Conservation (phyloP, 1,139 yeast species). For the Diutina pseudorugosa region DNA sequence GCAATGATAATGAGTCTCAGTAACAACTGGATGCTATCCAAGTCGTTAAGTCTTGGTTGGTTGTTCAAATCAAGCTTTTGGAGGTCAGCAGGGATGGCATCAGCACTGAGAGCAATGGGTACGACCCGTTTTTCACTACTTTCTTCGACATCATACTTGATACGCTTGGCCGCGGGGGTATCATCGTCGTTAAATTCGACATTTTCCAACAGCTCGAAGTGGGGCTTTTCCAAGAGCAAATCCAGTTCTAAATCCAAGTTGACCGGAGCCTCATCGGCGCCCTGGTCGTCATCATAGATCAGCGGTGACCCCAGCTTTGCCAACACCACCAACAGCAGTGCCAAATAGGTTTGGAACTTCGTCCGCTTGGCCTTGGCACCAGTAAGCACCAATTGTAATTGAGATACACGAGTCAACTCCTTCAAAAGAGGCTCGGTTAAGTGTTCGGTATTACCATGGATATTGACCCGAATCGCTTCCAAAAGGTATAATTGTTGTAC, state of each 20-base stretch:
- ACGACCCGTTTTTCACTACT: slow-evolving; percentile 28
- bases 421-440: slow-evolving; percentile 37
- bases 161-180: slow-evolving; percentile 21
- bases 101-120: slow-evolving; percentile 50
- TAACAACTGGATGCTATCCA: slow-evolving; percentile 64
- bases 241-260: slow-evolving; percentile 63
- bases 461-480: slow-evolving; percentile 54
- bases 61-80: slow-evolving; percentile 61
- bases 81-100: slow-evolving; percentile 50
- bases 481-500: slow-evolving; percentile 39
- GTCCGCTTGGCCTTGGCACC: slow-evolving; percentile 89
- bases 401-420: slow-evolving; percentile 45
- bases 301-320: slow-evolving; percentile 37
- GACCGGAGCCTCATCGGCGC: slow-evolving; percentile 28
- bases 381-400: slow-evolving; percentile 54
- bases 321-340: slow-evolving; percentile 66
- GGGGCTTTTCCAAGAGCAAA: slow-evolving; percentile 63
- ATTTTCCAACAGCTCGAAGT: slow-evolving; percentile 49
- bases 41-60: slow-evolving; percentile 61
- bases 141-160: slow-evolving; percentile 24
- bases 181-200: slow-evolving; percentile 22
- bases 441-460: slow-evolving; percentile 51
- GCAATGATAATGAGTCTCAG: slow-evolving; percentile 53
- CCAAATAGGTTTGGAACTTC: slow-evolving; percentile 59
- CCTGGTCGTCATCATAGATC: slow-evolving; percentile 12